A percentile compares a stretch with the other conserved stretches of the same genome.
phyloP scores from a whole-genome alignment of 805 yeast species.

The Schizosaccharomyces lindneri region DNA sequence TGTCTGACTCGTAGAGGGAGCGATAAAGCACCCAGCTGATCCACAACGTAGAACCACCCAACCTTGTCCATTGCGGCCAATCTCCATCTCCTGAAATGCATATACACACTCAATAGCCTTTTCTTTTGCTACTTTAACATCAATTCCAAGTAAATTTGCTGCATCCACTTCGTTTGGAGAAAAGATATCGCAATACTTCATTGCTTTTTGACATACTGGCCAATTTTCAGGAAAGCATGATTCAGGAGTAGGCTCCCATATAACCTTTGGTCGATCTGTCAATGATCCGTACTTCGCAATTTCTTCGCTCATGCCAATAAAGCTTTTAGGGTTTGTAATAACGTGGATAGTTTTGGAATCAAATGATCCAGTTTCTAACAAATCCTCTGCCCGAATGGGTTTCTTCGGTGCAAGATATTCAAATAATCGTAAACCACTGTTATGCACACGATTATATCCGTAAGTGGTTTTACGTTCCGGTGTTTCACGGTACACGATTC shows the following conservation, averaged over 20 bases:
- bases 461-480: slow-evolving; percentile 38
- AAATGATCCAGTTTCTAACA: slow-evolving; percentile 15
- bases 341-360: slow-evolving; percentile 33
- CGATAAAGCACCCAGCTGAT: slow-evolving; percentile 34
- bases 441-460: slow-evolving; percentile 57
- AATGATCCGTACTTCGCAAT: not conserved
- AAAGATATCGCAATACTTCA: slow-evolving; percentile 28
- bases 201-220: slow-evolving; percentile 15
- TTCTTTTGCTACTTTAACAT: slow-evolving; percentile 21
- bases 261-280: slow-evolving; percentile 14
- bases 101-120: slow-evolving; percentile 19
- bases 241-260: slow-evolving; percentile 79
- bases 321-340: slow-evolving; percentile 47
- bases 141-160: slow-evolving; percentile 29
- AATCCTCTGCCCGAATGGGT: slow-evolving; percentile 32
- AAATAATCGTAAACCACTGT: slow-evolving; percentile 34
- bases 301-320: slow-evolving; percentile 11
- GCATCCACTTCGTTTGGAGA: slow-evolving; percentile 78
- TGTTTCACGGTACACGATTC: slow-evolving; percentile 30
- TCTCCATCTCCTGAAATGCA: slow-evolving; percentile 8
- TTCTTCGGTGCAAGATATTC: slow-evolving; percentile 35
- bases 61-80: slow-evolving; percentile 13
- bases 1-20: slow-evolving; percentile 5
- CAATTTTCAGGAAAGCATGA: slow-evolving; percentile 33
- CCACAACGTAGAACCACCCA: slow-evolving; percentile 59